Base-by-base conservation (phyloP, 2,329 filamentous ascomycete genomes). In the Penicillium sp. region DNA sequence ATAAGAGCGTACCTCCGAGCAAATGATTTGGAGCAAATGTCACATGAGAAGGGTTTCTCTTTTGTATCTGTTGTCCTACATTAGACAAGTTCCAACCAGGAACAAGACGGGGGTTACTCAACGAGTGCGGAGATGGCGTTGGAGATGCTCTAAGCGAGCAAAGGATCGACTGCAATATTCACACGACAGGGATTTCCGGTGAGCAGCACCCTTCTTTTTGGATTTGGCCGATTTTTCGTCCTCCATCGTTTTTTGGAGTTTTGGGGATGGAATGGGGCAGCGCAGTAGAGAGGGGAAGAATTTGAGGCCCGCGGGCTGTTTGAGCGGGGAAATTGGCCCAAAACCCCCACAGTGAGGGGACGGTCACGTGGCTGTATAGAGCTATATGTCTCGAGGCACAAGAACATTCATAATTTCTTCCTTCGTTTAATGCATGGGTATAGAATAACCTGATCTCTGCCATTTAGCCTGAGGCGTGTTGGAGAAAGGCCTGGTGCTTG, bases 51-150 rank as follows among this genome's bases (percentile, higher is more conserved):
- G 10, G 76, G 76, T 55, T 79, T 79, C 61, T 79, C 76, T 61
- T 79, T 79, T 19, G 76, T 79, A 64, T 79, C 74, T 76, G 61
- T 57, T 63, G 48, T 56, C 43, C 59, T 50, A 55, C 39, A 62
- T 70, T 66, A 72, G 65, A 40, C 16, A 38, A 39, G 42, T 32
- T 26, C 47, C 36, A 30, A 38, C 46, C 46, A 30, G 50, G n/a
- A 53, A 39, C 27, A 49, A 56, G 47, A 53, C 10, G 56, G 68
- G 69, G 69, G 69, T 68, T 69, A 72, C 73, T 74, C 72, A 73
- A 76, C 74, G 76, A 61, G 76, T 79, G 70, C 76, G 74, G 70
- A 78, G 76, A 73, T 79, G 76, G 62, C 76, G 73, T 72, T 79
- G 76, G 65, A 79, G 75, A 70, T 79, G 76, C 67, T 79, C 76